phyloP scores from a whole-genome alignment of 2,329 filamentous ascomycete species.

The Lecanosticta acicola region DNA sequence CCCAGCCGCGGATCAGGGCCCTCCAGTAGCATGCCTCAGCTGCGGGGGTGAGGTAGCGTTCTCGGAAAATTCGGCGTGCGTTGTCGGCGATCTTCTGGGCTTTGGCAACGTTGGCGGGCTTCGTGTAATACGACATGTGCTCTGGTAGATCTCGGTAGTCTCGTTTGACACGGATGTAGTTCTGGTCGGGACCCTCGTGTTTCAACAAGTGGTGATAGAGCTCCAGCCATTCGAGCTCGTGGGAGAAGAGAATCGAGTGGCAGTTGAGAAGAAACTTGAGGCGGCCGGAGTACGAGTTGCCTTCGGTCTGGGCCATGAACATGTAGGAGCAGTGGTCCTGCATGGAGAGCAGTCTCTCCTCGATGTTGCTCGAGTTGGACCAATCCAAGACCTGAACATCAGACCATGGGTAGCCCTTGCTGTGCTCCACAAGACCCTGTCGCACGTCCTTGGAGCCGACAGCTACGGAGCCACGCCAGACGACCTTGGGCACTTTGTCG shows the following conservation, averaged over 20 bases:
- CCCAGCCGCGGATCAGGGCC: conserved; percentile 26
- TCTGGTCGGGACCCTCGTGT: conserved; percentile 25
- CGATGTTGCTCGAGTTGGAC: conserved; percentile 18
- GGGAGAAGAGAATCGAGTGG: conserved; percentile 27
- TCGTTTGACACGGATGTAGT: conserved; percentile 25
- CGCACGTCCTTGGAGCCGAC: conserved; percentile 27
- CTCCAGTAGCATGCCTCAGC: conserved; percentile 32
- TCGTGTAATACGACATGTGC: conserved; percentile 18
- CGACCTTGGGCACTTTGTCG: conserved; percentile 24
- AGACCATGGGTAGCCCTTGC: conserved; percentile 32
- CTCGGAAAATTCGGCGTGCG: conserved; percentile 20
- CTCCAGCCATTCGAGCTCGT: conserved; percentile 27
- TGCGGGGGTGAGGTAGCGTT: conserved; percentile 27
- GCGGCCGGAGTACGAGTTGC: conserved; percentile 27
- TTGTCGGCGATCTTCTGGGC: conserved; percentile 26
- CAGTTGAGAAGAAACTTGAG: conserved; percentile 33
- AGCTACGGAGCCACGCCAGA: conserved; percentile 29
- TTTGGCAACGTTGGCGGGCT: conserved; percentile 19
- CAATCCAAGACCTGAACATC: conserved; percentile 32
- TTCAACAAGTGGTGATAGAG: conserved; percentile 28
- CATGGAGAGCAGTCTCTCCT: conserved; percentile 20
- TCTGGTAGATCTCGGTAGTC: conserved; percentile 29
- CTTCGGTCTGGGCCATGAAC: conserved; percentile 29
- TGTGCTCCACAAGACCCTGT: conserved; percentile 27
- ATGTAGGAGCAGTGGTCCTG: conserved; percentile 27